Evolutionary conservation across 2,329 filamentous ascomycete species (phyloP).

Genomic region (Trichoderma sp.): DNA sequence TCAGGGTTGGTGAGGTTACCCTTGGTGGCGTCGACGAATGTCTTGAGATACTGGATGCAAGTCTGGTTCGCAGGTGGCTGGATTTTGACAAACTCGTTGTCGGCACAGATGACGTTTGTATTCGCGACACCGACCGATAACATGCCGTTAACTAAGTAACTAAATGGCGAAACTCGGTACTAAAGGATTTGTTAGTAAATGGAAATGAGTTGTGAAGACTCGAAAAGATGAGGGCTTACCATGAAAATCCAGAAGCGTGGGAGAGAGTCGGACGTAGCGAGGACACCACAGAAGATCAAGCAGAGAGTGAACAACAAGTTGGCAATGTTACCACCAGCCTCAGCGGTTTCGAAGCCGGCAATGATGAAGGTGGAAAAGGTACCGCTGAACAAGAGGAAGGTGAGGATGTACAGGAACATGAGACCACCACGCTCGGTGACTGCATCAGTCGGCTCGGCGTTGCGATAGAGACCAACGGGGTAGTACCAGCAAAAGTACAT

Average conservation of each 20-base stretch:
- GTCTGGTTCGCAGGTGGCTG: slow-evolving; percentile 55
- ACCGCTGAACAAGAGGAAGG: slow-evolving; percentile 76
- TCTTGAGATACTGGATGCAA: slow-evolving; percentile 57
- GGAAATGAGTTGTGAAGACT: neutral
- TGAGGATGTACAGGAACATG: slow-evolving; percentile 73
- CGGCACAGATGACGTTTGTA: slow-evolving; percentile 61
- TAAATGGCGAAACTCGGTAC: slow-evolving; percentile 78
- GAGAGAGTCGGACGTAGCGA: slow-evolving; percentile 60
- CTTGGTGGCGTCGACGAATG: slow-evolving; percentile 47
- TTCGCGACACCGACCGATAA: slow-evolving; percentile 68
- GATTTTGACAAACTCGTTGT: slow-evolving; percentile 68
- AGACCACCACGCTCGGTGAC: slow-evolving; percentile 68
- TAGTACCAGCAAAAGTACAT: slow-evolving; percentile 86
- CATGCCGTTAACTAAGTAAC: slow-evolving; percentile 74
- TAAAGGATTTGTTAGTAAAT: slow-evolving; percentile 20
- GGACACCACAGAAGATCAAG: slow-evolving; percentile 73
- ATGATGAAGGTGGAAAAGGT: slow-evolving; percentile 80
- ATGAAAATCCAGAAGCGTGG: slow-evolving; percentile 81
- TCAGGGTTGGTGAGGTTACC: slow-evolving; percentile 52
- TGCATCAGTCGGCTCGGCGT: slow-evolving; percentile 60
- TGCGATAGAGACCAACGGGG: slow-evolving; percentile 72
- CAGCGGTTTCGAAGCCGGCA: slow-evolving; percentile 69
- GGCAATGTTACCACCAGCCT: slow-evolving; percentile 72
- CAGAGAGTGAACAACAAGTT: slow-evolving; percentile 71
- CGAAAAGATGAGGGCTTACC: slow-evolving; percentile 28